Evolutionary conservation across 202 grass and related monocot genomes (phyloP).

Genomic region (Musa balbisiana): DNA sequence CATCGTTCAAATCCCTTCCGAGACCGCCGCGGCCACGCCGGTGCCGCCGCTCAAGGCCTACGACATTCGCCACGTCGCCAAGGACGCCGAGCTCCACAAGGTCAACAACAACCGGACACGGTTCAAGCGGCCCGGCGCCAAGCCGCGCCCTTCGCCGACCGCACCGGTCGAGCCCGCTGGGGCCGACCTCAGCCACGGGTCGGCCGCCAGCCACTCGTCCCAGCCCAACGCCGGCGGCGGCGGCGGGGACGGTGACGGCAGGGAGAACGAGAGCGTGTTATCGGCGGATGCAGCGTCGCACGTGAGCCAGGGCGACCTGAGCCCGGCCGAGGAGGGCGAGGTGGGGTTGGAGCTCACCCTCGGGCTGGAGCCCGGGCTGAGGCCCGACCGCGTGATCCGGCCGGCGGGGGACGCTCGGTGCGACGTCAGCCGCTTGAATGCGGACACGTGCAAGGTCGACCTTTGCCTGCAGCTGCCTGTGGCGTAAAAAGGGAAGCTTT

Average conservation of each 20-base stretch:
- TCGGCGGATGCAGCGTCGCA: neutral
- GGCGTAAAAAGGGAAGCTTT: neutral
- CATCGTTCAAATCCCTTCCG: neutral
- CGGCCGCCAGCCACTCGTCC: neutral
- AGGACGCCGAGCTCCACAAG: neutral
- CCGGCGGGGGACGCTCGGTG: neutral
- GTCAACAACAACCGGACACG: neutral
- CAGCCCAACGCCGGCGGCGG: neutral
- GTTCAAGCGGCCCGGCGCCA: neutral
- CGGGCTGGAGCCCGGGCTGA: neutral
- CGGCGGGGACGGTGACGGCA: neutral
- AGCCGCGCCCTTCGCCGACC: neutral
- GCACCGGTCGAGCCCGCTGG: neutral
- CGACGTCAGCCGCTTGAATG: neutral
- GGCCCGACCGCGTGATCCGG: neutral
- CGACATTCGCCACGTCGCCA: slow-evolving; percentile 1
- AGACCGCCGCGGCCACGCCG: neutral
- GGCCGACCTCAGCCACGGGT: neutral
- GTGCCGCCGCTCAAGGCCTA: neutral
- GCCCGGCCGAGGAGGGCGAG: neutral
- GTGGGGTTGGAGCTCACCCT: neutral
- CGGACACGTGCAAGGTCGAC: neutral
- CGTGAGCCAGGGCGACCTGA: neutral
- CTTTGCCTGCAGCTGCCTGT: neutral
- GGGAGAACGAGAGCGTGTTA: neutral